Evolutionary conservation across 306 rosid species (phyloP).

Genomic region (Casuarina equisetifolia): DNA sequence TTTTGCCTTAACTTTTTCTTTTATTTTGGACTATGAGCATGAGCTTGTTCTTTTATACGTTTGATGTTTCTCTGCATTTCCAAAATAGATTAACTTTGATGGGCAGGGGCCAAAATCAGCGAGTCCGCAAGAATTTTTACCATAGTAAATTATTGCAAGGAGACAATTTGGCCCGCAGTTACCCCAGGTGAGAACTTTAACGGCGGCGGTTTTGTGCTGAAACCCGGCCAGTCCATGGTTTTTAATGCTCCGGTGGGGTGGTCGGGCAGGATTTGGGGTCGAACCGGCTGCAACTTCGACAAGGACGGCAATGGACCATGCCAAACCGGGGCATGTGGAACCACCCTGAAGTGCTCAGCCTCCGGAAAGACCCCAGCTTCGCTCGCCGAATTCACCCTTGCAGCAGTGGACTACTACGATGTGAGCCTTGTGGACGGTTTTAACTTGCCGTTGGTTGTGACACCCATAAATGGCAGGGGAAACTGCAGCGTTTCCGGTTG

Average conservation of each 20-base stretch:
- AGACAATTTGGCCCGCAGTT: constrained; percentile 78
- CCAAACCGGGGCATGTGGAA: constrained; percentile 75
- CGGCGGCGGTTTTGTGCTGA: constrained; percentile 74
- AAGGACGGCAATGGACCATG: constrained; percentile 53
- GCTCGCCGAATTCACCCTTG: constrained; percentile 78
- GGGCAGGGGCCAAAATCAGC: constrained; percentile 46
- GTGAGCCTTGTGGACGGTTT: constrained; percentile 93
- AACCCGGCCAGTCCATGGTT: constrained; percentile 56
- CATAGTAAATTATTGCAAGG: constrained; percentile 75
- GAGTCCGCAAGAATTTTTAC: constrained; percentile 79
- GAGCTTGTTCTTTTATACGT: neutral
- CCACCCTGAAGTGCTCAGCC: constrained; percentile 45
- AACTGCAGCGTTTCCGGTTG: constrained; percentile 73
- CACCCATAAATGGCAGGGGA: constrained; percentile 63
- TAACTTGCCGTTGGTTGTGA: constrained; percentile 59
- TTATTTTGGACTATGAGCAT: too few species aligned
- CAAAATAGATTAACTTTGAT: neutral
- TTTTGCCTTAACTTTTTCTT: neutral
- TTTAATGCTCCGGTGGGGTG: constrained; percentile 66
- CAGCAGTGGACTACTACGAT: constrained; percentile 61
- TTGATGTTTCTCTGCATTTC: neutral
- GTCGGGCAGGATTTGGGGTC: constrained; percentile 92
- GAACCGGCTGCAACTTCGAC: constrained; percentile 89
- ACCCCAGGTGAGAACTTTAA: constrained; percentile 65
- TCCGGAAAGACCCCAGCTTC: constrained; percentile 81